Percentiles rank a stretch among this genome's conserved stretches.
These are phyloP conservation scores for Ensete ventricosum DNA, from an alignment of 176 grass and related monocot genomes.

Conservation along the genomic window DNA sequence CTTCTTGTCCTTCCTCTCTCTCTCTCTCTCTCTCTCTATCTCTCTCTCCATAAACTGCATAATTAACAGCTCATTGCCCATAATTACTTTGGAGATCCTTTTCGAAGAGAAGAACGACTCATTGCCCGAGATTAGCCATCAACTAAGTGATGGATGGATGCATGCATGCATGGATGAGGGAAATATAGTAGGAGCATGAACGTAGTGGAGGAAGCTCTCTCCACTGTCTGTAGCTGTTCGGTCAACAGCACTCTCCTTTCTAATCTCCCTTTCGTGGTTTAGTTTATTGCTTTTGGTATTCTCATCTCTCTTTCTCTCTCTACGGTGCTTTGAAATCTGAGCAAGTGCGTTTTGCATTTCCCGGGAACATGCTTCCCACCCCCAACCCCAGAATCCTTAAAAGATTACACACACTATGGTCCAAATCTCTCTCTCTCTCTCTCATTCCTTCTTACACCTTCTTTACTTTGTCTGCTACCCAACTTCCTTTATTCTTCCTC, in stretches of 20 bases:
- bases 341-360: slow-evolving; percentile 28
- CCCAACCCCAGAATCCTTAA: slow-evolving; percentile 5
- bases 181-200: too few species aligned
- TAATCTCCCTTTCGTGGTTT: not conserved
- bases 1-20: too few species aligned
- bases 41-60: too few species aligned
- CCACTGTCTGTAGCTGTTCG: not conserved
- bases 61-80: too few species aligned
- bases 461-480: not conserved
- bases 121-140: too few species aligned
- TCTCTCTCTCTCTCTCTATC: too few species aligned
- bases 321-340: slow-evolving; percentile 25
- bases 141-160: too few species aligned
- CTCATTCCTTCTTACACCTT: not conserved
- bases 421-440: slow-evolving; percentile 4
- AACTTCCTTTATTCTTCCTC: not conserved
- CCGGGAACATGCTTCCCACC: slow-evolving; percentile 36
- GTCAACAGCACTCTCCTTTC: not conserved
- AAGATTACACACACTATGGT: not conserved
- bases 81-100: too few species aligned
- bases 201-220: too few species aligned
- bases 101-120: too few species aligned
- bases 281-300: not conserved
- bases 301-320: slow-evolving; percentile 13
- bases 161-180: too few species aligned